Evolutionary conservation across 139 green algal species (phyloP).

Genomic region (Chlamydomonas applanata): DNA sequence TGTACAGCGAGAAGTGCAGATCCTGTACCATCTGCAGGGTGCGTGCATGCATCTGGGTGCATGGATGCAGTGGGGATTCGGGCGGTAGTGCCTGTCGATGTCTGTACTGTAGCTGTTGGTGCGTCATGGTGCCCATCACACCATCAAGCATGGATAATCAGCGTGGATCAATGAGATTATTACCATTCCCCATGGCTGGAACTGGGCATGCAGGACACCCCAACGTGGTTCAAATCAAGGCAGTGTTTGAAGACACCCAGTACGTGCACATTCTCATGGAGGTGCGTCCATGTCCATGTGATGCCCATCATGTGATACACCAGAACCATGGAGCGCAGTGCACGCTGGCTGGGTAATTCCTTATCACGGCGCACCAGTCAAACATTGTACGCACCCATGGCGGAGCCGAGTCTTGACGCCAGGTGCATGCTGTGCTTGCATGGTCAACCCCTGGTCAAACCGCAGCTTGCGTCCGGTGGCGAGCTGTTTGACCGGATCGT

Average conservation of each 20-base stretch:
- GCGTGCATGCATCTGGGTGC: no score
- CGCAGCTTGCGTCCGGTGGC: slow-evolving; percentile 71
- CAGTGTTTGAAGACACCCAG: slow-evolving; percentile 4
- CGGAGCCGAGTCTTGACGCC: no score
- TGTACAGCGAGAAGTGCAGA: slow-evolving; percentile 84
- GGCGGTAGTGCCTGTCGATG: no score
- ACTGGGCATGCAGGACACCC: not conserved
- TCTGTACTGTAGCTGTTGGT: no score
- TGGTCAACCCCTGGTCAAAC: slow-evolving; percentile 24
- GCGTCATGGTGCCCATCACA: no score
- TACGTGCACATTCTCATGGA: slow-evolving; percentile 12
- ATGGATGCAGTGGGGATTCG: no score
- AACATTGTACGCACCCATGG: no score
- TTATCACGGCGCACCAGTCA: not conserved
- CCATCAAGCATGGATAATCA: no score
- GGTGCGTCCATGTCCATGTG: not conserved
- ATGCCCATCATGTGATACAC: slow-evolving; percentile 2
- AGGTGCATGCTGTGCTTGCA: not conserved
- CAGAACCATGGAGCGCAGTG: not conserved
- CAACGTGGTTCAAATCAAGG: slow-evolving; percentile 8
- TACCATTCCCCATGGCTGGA: no score
- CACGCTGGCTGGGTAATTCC: not conserved
- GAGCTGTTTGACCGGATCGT: slow-evolving; percentile 96
- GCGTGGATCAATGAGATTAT: no score
- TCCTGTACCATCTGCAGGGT: slow-evolving; percentile 84